Base-by-base conservation (phyloP, 2,329 filamentous ascomycete genomes). In the Fusarium sp. region DNA sequence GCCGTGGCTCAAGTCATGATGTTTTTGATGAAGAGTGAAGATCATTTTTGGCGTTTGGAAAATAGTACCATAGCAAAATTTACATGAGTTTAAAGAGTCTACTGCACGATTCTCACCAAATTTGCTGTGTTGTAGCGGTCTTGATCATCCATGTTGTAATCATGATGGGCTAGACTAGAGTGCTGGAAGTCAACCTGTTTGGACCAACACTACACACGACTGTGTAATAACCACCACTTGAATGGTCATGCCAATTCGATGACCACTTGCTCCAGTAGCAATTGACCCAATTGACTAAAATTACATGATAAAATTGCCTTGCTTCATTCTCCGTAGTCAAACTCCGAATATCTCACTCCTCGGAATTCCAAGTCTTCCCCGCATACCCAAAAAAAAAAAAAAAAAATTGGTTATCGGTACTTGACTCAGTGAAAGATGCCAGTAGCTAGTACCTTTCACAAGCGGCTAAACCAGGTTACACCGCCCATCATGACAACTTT, bases 1-100 rank as follows among this genome's bases (percentile, higher is more conserved):
- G 75, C 78, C 78, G 36, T 79, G 78, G 78, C 60, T 79, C 41
- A 64, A 77, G 54, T 70, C 72, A 53, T 78, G 61, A 75, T 61
- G 47, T 42, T 35, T 53, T 64, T 31, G 36, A 61, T 65, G 33
- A 74, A 30, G 35, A 18, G 38, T 44, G 38, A 54, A 59, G 56
- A 64, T 61, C 7, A 47, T 38, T 45, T 67, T 28, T 61, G 55
- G 65, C 60, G 64, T 76, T 75, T 41, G 61, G 50, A 58, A 71
- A 62, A 67, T 39, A 26, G 30, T 70, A 42, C n/a, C 31, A 48
- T 70, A 35, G 45, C n/a, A 54, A 48, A 60, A 30, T 70, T 39
- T 15, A 39, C 15, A 70, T 45, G 13, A 31, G 31, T 36, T 48
- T 20, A 45, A 45, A 51, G n/a, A 64, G 16, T n/a, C 15, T 31